phyloP scores from a whole-genome alignment of 495 filamentous ascomycete species.

The Podospora pseudopauciseta region DNA sequence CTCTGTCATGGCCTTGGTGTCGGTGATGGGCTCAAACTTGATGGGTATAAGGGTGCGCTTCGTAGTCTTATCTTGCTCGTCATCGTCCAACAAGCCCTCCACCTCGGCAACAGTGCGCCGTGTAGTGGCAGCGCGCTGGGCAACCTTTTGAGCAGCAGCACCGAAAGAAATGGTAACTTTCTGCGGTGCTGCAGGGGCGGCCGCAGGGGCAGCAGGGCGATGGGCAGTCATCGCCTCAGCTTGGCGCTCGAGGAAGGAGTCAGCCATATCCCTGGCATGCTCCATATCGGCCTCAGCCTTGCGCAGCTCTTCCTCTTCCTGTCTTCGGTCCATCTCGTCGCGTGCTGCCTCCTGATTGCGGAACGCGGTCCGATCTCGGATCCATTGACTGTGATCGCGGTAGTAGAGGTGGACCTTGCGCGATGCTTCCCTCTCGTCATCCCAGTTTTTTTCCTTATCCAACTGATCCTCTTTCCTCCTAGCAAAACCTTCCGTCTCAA shows the following conservation, averaged over 20 bases:
- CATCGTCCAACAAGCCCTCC: constrained; percentile 89
- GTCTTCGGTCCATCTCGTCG: constrained; percentile 77
- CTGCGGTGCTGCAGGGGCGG: constrained; percentile 61
- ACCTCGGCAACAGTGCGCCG: constrained; percentile 87
- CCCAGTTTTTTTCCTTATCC: constrained; percentile 73
- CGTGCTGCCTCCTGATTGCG: constrained; percentile 65
- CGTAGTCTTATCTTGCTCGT: constrained; percentile 70
- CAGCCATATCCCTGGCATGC: constrained; percentile 79
- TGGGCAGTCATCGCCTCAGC: constrained; percentile 70
- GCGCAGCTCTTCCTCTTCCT: constrained; percentile 70
- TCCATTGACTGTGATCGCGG: constrained; percentile 76
- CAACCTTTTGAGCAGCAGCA: constrained; percentile 76
- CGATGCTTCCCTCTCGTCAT: constrained; percentile 76
- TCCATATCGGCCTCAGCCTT: constrained; percentile 68
- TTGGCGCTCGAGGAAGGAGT: constrained; percentile 87
- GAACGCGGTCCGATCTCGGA: constrained; percentile 72
- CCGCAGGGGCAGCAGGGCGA: constrained; percentile 45
- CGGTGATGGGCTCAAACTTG: constrained; percentile 75
- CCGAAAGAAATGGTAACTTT: constrained; percentile 93
- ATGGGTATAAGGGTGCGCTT: constrained; percentile 87
- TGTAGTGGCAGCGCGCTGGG: constrained; percentile 60
- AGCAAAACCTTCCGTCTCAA: constrained; percentile 66
- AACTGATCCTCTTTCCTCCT: constrained; percentile 56
- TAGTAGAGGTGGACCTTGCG: constrained; percentile 81
- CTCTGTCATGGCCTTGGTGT: constrained; percentile 67